Base-by-base conservation (phyloP, 148 eudicot genomes). In the Drosera capensis region DNA sequence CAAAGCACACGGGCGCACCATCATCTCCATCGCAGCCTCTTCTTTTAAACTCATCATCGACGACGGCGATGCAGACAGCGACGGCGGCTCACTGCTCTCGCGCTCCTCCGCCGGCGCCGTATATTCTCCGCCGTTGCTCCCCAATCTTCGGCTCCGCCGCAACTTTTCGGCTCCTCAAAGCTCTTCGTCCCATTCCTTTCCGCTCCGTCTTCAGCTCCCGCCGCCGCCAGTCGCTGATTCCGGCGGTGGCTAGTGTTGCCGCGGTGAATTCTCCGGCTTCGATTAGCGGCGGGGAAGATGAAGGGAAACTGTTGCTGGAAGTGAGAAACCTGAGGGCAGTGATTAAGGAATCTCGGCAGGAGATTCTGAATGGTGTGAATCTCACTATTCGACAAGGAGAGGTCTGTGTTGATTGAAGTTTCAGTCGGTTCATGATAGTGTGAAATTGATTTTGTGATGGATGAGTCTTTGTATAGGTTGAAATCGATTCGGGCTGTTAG, bases 321-420 rank as follows among this genome's bases (percentile, higher is more conserved):
- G 99, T 84, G 21, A 80, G 62, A 45, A 82, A 78, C 49, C 78
- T 90, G 18, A 59, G 76, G 4, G 99, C 99, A 8, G 88, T 80
- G 13, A 78, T 84, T 48, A 41, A 69, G n/a, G 82, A 78, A 28
- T 57, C 93, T 11, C 66, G 43, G 44, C 72, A 73, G 65, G 45
- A 47, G 43, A 73, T 90, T 40, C 82, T 90, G 37, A 70, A 78
- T 60, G 99, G 95, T 37, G 82, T 84, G 30, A 78, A 78, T 48
- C 88, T 90, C 52, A 57, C 75, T 20, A 66, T 90, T 45, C 61
- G 57, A 46, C 74, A 90, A 73, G 95, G 99, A 45, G 97, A 90
- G 95, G 97, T 88, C 25, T 38, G 50, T 14, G 5, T 13, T 14
- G 23, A 17, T 26, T 23, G 6, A 54, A 14, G 15, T 14, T 24